phyloP scores from a whole-genome alignment of 73 alveolate genomes.

The Stentor coeruleus region DNA sequence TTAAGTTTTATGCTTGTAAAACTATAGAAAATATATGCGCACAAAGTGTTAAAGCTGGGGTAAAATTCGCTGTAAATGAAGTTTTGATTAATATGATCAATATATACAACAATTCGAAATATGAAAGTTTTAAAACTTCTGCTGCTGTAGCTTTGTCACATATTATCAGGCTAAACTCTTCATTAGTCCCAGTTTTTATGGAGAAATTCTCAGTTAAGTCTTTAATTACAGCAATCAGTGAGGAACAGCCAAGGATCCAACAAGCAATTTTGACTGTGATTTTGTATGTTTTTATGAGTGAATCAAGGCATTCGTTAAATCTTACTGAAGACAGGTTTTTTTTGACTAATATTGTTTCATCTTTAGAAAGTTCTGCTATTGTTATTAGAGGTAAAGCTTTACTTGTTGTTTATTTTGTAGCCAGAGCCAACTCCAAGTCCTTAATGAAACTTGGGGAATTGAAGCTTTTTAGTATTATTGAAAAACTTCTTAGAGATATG shows the following conservation, averaged over 20 bases:
- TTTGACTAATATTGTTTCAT: constrained; percentile 33
- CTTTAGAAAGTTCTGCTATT: constrained; percentile 63
- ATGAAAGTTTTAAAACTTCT: constrained; percentile 56
- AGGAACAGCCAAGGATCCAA: constrained; percentile 64
- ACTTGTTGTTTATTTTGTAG: constrained; percentile 54
- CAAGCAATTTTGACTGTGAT: constrained; percentile 72
- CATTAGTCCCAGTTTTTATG: constrained; percentile 50
- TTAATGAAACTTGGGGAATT: constrained; percentile 57
- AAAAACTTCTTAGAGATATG: constrained; percentile 62
- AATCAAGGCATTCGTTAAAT: not conserved
- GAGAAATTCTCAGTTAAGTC: constrained; percentile 35
- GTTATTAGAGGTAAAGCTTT: constrained; percentile 79
- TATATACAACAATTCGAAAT: constrained; percentile 33
- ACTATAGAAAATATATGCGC: constrained; percentile 94
- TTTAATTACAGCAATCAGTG: constrained; percentile 48
- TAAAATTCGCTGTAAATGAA: constrained; percentile 66
- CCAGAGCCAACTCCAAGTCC: constrained; percentile 54
- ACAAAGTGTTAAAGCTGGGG: constrained; percentile 66
- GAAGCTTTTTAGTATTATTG: constrained; percentile 61
- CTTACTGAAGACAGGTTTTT: constrained; percentile 2
- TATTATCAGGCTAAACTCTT: constrained; percentile 52
- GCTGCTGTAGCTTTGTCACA: constrained; percentile 74
- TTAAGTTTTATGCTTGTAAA: constrained; percentile 89
- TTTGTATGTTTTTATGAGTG: constrained; percentile 44
- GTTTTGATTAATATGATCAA: constrained; percentile 47